Percentiles rank a stretch among this genome's conserved stretches.
Conservation (phyloP, 805 yeast genomes). For the Hanseniaspora occidentalis region DNA sequence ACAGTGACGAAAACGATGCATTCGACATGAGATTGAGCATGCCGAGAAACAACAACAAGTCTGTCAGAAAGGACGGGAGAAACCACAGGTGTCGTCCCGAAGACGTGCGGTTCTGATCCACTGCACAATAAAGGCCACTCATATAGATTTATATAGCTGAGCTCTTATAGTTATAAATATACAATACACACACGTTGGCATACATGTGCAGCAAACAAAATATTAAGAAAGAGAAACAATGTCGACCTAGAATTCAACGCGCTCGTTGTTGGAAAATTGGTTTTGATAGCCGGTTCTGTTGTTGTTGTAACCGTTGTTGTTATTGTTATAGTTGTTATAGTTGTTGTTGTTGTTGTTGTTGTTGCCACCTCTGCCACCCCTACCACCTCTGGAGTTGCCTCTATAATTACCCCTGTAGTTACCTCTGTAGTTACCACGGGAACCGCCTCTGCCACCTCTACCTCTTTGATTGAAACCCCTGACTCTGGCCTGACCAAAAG, state of each 20-base stretch:
- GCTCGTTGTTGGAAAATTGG: too few species aligned
- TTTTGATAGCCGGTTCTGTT: neutral
- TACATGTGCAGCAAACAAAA: too few species aligned
- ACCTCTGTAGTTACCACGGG: constrained; percentile 14
- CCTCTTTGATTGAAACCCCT: constrained; percentile 45
- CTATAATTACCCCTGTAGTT: constrained; percentile 27
- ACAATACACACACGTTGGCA: too few species aligned
- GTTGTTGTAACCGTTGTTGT: constrained; percentile 2
- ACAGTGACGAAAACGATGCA: constrained; percentile 26
- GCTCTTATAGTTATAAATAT: too few species aligned
- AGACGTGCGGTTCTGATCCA: constrained; percentile 42
- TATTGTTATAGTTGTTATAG: constrained; percentile 11
- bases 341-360: constrained; percentile 11
- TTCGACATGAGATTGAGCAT: constrained; percentile 63
- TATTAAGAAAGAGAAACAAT: neutral
- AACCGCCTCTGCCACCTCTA: constrained; percentile 31
- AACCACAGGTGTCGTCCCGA: constrained; percentile 49
- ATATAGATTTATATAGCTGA: too few species aligned
- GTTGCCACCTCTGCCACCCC: constrained; percentile 14
- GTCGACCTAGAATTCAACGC: too few species aligned
- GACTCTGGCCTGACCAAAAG: constrained; percentile 65
- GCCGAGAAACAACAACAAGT: constrained; percentile 40
- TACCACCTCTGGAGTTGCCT: constrained; percentile 22
- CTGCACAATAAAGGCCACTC: too few species aligned
- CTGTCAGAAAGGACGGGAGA: constrained; percentile 50